Percentiles rank a stretch among this genome's conserved stretches.
Conservation (phyloP, 805 yeast species). For the Groenewaldozyma tartarivorans region DNA sequence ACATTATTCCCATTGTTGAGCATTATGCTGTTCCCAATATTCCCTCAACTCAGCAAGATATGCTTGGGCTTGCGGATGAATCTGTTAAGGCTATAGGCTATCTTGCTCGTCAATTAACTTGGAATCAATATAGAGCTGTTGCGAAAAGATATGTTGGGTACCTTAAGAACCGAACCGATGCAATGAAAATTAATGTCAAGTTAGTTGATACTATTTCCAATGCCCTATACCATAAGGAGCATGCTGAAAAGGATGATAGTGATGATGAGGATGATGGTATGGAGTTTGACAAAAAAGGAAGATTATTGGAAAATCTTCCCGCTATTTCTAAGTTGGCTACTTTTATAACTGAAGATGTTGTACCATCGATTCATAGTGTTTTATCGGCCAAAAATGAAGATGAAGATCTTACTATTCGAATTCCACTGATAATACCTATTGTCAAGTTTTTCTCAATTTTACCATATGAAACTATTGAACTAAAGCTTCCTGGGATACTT, state of each 20-base stretch:
- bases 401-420: constrained; percentile 64
- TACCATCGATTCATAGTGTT: constrained; percentile 52
- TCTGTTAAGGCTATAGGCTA: constrained; percentile 52
- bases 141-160: constrained; percentile 55
- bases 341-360: constrained; percentile 46
- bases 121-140: constrained; percentile 75
- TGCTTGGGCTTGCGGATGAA: constrained; percentile 30
- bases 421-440: constrained; percentile 74
- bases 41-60: constrained; percentile 17
- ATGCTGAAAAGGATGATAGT: constrained; percentile 6
- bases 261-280: not conserved
- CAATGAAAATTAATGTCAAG: constrained; percentile 47
- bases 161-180: constrained; percentile 36
- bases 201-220: constrained; percentile 28
- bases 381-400: constrained; percentile 44
- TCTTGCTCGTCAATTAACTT: constrained; percentile 49
- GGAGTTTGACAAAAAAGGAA: constrained; percentile 3
- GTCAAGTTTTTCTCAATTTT: constrained; percentile 58
- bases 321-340: constrained; percentile 32
- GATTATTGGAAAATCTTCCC: constrained; percentile 30
- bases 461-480: constrained; percentile 42
- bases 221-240: constrained; percentile 8
- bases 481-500: constrained; percentile 69
- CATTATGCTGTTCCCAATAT: constrained; percentile 49
- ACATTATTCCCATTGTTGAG: constrained; percentile 77